Conservation (phyloP, 306 rosid species). For the Vigna unguiculata region DNA sequence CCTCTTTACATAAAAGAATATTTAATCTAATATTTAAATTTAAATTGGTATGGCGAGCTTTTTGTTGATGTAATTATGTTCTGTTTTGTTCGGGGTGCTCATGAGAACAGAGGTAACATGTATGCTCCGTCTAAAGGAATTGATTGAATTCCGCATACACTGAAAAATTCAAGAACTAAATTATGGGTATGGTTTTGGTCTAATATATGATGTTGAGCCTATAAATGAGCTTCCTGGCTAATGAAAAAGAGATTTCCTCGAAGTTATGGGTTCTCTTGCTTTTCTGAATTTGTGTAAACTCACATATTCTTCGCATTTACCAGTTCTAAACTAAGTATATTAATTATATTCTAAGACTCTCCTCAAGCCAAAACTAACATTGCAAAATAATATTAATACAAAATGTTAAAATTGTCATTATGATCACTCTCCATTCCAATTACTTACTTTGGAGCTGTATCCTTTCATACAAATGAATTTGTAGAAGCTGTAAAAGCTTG, state of each 20-base stretch:
- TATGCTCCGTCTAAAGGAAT: neutral
- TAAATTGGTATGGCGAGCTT: neutral
- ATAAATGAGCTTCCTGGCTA: neutral
- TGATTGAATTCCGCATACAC: neutral
- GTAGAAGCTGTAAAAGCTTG: neutral
- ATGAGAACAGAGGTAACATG: neutral
- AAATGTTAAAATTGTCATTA: neutral
- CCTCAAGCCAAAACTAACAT: neutral
- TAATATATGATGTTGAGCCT: neutral
- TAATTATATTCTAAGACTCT: neutral
- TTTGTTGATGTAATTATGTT: neutral
- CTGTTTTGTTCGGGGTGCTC: neutral
- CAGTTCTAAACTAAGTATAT: neutral
- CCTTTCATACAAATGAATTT: neutral
- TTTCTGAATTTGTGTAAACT: neutral
- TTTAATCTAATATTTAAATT: neutral
- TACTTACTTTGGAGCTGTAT: no score
- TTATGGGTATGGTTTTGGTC: neutral
- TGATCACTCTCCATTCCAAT: neutral
- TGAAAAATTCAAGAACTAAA: neutral
- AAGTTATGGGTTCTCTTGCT: neutral
- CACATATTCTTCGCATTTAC: neutral
- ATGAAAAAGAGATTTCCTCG: neutral
- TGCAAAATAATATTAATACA: no score
- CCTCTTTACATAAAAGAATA: neutral